A percentile compares a stretch with the other conserved stretches of the same genome.
phyloP scores from a whole-genome alignment of 164 flowering plant genomes.

The Nymphaea thermarum region DNA sequence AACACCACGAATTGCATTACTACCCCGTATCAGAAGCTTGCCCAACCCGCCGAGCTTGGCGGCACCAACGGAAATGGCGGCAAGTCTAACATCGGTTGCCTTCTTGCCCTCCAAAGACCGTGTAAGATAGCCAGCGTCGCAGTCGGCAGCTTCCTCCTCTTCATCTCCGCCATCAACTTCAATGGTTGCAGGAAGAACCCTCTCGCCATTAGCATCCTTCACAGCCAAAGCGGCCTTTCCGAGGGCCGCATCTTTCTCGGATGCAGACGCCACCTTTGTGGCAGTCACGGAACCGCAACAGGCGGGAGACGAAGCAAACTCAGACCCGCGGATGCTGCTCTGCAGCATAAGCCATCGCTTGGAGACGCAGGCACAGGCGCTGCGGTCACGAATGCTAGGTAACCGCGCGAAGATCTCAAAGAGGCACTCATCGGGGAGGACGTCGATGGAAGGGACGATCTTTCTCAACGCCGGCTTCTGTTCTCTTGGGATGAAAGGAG shows the following conservation, averaged over 20 bases:
- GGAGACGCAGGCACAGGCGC: conserved; percentile 59
- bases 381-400: conserved; percentile 42
- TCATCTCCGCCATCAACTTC: neutral
- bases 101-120: conserved; percentile 76
- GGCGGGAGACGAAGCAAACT: conserved; percentile 6
- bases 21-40: conserved; percentile 58
- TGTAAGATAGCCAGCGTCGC: conserved; percentile 32
- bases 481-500: conserved; percentile 10
- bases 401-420: conserved; percentile 64
- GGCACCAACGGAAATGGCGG: conserved; percentile 73
- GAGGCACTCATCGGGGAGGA: conserved; percentile 71
- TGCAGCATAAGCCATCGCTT: conserved; percentile 66
- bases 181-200: too few species aligned
- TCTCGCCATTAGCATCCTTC: conserved; percentile 2
- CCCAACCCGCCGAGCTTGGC: conserved; percentile 64
- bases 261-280: too few species aligned
- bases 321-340: conserved; percentile 34
- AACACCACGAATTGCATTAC: conserved; percentile 33
- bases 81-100: conserved; percentile 76
- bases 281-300: too few species aligned
- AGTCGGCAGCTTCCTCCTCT: conserved; percentile 24
- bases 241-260: neutral
- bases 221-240: neutral
- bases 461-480: neutral
- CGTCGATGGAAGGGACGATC: conserved; percentile 34